Evolutionary conservation across 306 rosid genomes (phyloP), one percentile per base, ranked within the genome.

Genomic region (Pachyrhizus erosus): DNA sequence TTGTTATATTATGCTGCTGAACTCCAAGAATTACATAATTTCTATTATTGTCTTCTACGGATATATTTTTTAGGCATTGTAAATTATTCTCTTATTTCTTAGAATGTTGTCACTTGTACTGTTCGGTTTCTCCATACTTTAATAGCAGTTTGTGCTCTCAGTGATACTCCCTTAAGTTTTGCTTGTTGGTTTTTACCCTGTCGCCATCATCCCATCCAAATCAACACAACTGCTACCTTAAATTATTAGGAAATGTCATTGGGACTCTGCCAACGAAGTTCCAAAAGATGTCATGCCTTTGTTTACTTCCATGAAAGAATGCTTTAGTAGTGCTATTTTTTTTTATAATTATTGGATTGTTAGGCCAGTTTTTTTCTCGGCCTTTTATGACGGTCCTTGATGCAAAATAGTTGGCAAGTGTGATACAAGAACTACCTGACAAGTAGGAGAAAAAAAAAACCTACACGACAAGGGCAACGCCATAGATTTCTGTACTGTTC

Each of bases 1-100:
- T 91, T 84, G 89, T 78, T 83, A 80, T 76, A 73, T 81, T 64
- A 71, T 83, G 88, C 65, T 86, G 62, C 82, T 85, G 91, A 75
- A 84, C 82, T 77, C 31, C 75, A 17, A 76, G 87, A 76, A 82
- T 75, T 88, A 86, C 84, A 58, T 83, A 83, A 77, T 87, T 83
- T 79, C 77, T 31, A 60, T 60, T 70, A 9, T 73, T 21, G 77
- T 71, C 78, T 85, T 84, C 66, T 52, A 66, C 69, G 27, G 15
- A 48, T 54, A 66, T 65, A 57, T 29, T 54, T 29, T 54, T 40
- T 46, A 42, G 17, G 61, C 65, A 78, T 83, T 80, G 87, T 61
- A 84, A 87, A 27, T 88, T 43, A 54, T 42, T 21, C 20, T 11
- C n/a, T 5, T 57, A 33, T 67, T 55, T 68, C 48, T 33, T 31